Percentiles rank a stretch among this genome's conserved stretches.
These are phyloP conservation scores for Boletus reticulatus DNA, from an alignment of 768 basidiomycete genomes.

Conservation along the genomic window DNA sequence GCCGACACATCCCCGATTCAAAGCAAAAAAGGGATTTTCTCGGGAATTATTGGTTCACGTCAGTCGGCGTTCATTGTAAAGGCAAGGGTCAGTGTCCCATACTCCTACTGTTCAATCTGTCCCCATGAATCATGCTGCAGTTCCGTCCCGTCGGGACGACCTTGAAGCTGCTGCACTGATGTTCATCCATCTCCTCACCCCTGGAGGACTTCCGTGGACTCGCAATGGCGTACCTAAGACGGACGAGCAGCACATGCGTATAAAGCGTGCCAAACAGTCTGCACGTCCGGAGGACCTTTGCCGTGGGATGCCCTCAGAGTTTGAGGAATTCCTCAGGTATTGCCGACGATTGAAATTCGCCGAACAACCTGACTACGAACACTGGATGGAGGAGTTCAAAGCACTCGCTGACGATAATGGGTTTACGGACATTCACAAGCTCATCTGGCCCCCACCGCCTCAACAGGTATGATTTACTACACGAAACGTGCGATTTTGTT, in stretches of 20 bases:
- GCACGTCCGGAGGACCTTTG: slow-evolving; percentile 68
- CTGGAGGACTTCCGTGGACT: slow-evolving; percentile 74
- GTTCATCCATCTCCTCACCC: slow-evolving; percentile 78
- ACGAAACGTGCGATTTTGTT: not conserved
- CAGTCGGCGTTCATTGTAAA: slow-evolving; percentile 74
- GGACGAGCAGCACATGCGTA: slow-evolving; percentile 54
- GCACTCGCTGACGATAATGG: slow-evolving; percentile 60
- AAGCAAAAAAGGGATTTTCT: slow-evolving; percentile 70
- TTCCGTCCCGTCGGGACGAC: slow-evolving; percentile 77
- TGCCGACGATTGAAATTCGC: slow-evolving; percentile 66
- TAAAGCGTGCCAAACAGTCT: slow-evolving; percentile 62
- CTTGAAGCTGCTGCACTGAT: slow-evolving; percentile 75
- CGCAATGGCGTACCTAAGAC: slow-evolving; percentile 78
- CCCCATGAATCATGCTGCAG: slow-evolving; percentile 37
- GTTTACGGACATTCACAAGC: slow-evolving; percentile 54
- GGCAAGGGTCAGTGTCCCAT: slow-evolving; percentile 54
- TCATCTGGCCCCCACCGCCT: slow-evolving; percentile 71
- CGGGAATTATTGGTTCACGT: slow-evolving; percentile 85
- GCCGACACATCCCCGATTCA: slow-evolving; percentile 70
- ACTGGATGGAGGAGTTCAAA: slow-evolving; percentile 65
- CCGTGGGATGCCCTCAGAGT: slow-evolving; percentile 62
- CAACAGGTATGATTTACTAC: slow-evolving; percentile 26
- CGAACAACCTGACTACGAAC: slow-evolving; percentile 65
- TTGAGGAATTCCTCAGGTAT: slow-evolving; percentile 76
- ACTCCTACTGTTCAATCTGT: slow-evolving; percentile 13